Percentiles rank a stretch among this genome's conserved stretches.
phyloP scores from a whole-genome alignment of 306 rosid species.

The Dryas octopetala region DNA sequence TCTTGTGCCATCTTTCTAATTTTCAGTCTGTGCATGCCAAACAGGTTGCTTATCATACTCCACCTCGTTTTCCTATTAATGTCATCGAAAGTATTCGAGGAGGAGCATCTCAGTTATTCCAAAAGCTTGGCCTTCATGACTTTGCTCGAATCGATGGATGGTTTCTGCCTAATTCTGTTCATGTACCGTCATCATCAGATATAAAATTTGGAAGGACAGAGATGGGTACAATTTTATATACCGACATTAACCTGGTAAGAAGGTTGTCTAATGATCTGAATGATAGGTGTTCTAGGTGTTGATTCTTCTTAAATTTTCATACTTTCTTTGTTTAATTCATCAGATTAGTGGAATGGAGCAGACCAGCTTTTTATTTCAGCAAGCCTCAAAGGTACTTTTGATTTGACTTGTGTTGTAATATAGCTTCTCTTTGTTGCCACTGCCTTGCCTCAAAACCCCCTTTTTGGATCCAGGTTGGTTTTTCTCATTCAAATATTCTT shows the following conservation, averaged over 20 bases:
- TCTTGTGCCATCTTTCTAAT: slow-evolving; percentile 27
- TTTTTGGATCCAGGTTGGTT: slow-evolving; percentile 73
- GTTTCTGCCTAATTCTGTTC: slow-evolving; percentile 68
- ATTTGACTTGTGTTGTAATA: slow-evolving; percentile 16
- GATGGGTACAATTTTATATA: slow-evolving; percentile 68
- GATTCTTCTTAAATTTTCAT: slow-evolving; percentile 18
- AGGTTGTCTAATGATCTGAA: slow-evolving; percentile 16
- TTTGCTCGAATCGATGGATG: slow-evolving; percentile 98
- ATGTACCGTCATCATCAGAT: slow-evolving; percentile 42
- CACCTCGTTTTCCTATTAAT: slow-evolving; percentile 81
- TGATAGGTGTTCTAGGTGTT: slow-evolving; percentile 21
- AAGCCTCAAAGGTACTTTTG: slow-evolving; percentile 82
- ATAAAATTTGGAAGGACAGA: slow-evolving; percentile 63
- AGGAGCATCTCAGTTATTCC: slow-evolving; percentile 83
- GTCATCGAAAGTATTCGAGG: slow-evolving; percentile 70
- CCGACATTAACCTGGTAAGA: slow-evolving; percentile 93
- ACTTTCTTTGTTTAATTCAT: slow-evolving; percentile 26
- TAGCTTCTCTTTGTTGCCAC: not conserved
- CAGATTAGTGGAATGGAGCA: slow-evolving; percentile 99
- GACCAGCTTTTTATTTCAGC: slow-evolving; percentile 97
- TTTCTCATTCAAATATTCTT: slow-evolving; percentile 89
- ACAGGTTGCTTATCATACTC: slow-evolving; percentile 95
- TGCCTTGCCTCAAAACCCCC: slow-evolving; percentile 1
- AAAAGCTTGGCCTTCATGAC: slow-evolving; percentile 64
- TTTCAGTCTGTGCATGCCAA: slow-evolving; percentile 20